phyloP scores from a whole-genome alignment of 1,284 basidiomycete genomes.

The Papiliotrema flavescens region DNA sequence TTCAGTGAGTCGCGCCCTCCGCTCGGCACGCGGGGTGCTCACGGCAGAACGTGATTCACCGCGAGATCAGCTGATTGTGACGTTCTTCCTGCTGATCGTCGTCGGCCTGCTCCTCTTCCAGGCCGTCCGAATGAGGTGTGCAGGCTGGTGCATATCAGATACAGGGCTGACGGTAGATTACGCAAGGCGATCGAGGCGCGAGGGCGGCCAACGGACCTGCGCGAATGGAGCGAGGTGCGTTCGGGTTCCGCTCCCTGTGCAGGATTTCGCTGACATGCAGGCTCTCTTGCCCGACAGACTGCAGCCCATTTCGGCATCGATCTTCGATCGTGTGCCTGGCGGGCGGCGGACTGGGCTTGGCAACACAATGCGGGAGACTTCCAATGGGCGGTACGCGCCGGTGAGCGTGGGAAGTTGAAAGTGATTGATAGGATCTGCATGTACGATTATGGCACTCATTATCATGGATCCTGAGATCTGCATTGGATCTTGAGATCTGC shows the following conservation, averaged over 20 bases:
- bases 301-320: conserved; percentile 3
- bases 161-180: conserved; percentile 16
- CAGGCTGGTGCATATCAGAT: neutral
- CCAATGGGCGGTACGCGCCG: too few relatives aligned
- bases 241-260: neutral
- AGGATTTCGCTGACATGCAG: neutral
- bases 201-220: conserved; percentile 39
- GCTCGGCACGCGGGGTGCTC: neutral
- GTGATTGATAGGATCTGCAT: too few relatives aligned
- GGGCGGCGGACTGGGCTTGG: neutral
- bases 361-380: neutral
- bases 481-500: too few relatives aligned
- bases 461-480: too few relatives aligned
- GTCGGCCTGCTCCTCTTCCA: conserved; percentile 77
- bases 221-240: conserved; percentile 39
- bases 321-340: conserved; percentile 4
- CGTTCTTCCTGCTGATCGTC: conserved; percentile 78
- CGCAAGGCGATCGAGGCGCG: conserved; percentile 36
- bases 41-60: conserved; percentile 77
- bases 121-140: conserved; percentile 60
- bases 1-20: conserved; percentile 66
- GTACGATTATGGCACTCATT: too few relatives aligned
- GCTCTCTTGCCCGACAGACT: conserved; percentile 2
- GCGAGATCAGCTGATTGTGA: conserved; percentile 83
- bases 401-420: too few relatives aligned